These are phyloP conservation scores for Ceratobasidium sp. DNA, from an alignment of 1,284 basidiomycete species.

Conservation along the genomic window DNA sequence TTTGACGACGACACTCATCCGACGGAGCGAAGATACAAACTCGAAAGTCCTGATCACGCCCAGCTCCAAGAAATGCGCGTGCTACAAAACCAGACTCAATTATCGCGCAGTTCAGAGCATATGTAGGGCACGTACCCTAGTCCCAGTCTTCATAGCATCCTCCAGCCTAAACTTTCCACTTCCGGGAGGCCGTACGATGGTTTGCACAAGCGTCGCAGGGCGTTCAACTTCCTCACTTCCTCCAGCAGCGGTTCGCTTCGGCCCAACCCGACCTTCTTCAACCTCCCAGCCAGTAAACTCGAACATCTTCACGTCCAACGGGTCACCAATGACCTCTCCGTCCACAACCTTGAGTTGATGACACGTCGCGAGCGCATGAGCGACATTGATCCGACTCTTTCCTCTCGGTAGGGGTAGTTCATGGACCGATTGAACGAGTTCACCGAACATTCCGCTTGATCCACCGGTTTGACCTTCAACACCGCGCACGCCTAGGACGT, in stretches of 20 bases:
- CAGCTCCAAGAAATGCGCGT: slow-evolving; percentile 93
- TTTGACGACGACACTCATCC: slow-evolving; percentile 99
- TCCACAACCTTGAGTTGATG: slow-evolving; percentile 95
- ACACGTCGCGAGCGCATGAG: slow-evolving; percentile 95
- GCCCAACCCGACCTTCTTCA: slow-evolving; percentile 81
- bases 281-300: slow-evolving; percentile 95
- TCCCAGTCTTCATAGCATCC: slow-evolving; percentile 85
- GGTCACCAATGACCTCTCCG: slow-evolving; percentile 91
- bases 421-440: slow-evolving; percentile 85
- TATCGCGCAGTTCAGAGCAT: slow-evolving; percentile 6
- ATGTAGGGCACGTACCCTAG: slow-evolving; percentile 62
- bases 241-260: slow-evolving; percentile 68
- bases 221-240: slow-evolving; percentile 69
- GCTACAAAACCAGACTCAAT: slow-evolving; percentile 56
- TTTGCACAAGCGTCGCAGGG: slow-evolving; percentile 93
- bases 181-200: slow-evolving; percentile 94
- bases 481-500: slow-evolving; percentile 90
- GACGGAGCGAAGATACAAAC: slow-evolving; percentile 89
- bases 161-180: slow-evolving; percentile 88
- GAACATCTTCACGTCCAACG: slow-evolving; percentile 97
- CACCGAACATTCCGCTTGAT: slow-evolving; percentile 78
- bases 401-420: slow-evolving; percentile 79
- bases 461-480: slow-evolving; percentile 59
- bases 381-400: slow-evolving; percentile 76
- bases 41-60: slow-evolving; percentile 97